A percentile compares a stretch with the other conserved stretches of the same genome.
These are phyloP conservation scores for Starmerella potacharoeniae DNA, from an alignment of 805 yeast genomes.

Conservation along the genomic window DNA sequence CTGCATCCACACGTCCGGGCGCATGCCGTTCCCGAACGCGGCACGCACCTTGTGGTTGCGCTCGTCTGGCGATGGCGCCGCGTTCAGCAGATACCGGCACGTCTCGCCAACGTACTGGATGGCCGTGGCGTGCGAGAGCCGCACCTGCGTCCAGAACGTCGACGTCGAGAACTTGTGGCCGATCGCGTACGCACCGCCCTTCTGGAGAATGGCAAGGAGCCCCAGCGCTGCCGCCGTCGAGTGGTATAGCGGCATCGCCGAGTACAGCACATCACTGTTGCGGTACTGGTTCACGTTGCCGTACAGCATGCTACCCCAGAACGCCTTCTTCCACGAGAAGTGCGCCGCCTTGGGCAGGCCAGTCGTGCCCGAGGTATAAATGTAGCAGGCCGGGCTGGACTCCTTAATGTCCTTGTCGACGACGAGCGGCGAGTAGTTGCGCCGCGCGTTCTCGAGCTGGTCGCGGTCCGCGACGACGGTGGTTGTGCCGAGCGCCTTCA, in stretches of 20 bases:
- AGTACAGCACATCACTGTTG: slow-evolving; percentile 50
- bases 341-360: slow-evolving; percentile 91
- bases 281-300: slow-evolving; percentile 55
- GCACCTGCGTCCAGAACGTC: slow-evolving; percentile 83
- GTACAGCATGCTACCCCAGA: slow-evolving; percentile 58
- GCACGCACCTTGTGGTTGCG: slow-evolving; percentile 45
- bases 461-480: slow-evolving; percentile 32
- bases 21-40: slow-evolving; percentile 85
- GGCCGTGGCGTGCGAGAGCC: slow-evolving; percentile 57
- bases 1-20: slow-evolving; percentile 77
- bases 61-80: slow-evolving; percentile 54
- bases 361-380: slow-evolving; percentile 90
- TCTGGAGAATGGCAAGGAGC: slow-evolving; percentile 51
- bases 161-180: slow-evolving; percentile 74
- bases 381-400: slow-evolving; percentile 47
- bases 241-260: slow-evolving; percentile 93
- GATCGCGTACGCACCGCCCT: slow-evolving; percentile 67
- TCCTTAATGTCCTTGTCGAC: slow-evolving; percentile 47
- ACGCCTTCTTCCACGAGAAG: slow-evolving; percentile 80
- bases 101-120: slow-evolving; percentile 93
- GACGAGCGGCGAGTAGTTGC: slow-evolving; percentile 19
- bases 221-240: slow-evolving; percentile 89
- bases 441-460: slow-evolving; percentile 31
- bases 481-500: slow-evolving; percentile 24
- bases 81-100: slow-evolving; percentile 67